A percentile compares a stretch with the other conserved stretches of the same genome.
Evolutionary conservation across 2,329 filamentous ascomycete species (phyloP).

Genomic region (Calcarisporium arbuscula): DNA sequence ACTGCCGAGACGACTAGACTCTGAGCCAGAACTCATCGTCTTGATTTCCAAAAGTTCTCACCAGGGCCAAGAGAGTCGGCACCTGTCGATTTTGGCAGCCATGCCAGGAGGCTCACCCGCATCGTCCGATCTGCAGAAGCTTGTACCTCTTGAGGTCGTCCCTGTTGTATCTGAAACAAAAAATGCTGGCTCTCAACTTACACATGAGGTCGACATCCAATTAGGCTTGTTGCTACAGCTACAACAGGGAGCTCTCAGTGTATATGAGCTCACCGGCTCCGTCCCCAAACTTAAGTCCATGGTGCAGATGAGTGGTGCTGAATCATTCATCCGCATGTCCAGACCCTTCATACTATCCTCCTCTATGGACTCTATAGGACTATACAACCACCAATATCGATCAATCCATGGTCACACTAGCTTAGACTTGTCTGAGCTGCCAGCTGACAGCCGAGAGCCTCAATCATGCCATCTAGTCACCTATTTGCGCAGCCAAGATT

Average conservation of each 20-base stretch:
- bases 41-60: constrained; percentile 38
- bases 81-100: constrained; percentile 27
- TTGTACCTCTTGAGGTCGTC: constrained; percentile 33
- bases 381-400: constrained; percentile 65
- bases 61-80: constrained; percentile 21
- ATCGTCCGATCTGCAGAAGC: constrained; percentile 23
- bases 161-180: constrained; percentile 21
- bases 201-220: constrained; percentile 54
- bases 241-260: constrained; percentile 43
- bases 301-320: constrained; percentile 43
- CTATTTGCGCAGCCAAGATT: constrained; percentile 60
- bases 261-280: constrained; percentile 58
- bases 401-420: constrained; percentile 48
- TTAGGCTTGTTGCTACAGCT: constrained; percentile 60
- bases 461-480: constrained; percentile 42
- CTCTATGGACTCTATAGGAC: constrained; percentile 47
- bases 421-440: constrained; percentile 36
- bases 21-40: constrained; percentile 46
- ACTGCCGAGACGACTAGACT: constrained; percentile 40
- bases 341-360: constrained; percentile 58
- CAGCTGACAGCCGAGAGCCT: constrained; percentile 26
- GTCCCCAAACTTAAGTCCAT: constrained; percentile 54
- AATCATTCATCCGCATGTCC: constrained; percentile 61
- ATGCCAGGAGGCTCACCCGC: constrained; percentile 17
- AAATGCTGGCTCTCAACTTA: constrained; percentile 9